phyloP scores from a whole-genome alignment of 495 filamentous ascomycete genomes.

The Astrothelium macrocarpum region DNA sequence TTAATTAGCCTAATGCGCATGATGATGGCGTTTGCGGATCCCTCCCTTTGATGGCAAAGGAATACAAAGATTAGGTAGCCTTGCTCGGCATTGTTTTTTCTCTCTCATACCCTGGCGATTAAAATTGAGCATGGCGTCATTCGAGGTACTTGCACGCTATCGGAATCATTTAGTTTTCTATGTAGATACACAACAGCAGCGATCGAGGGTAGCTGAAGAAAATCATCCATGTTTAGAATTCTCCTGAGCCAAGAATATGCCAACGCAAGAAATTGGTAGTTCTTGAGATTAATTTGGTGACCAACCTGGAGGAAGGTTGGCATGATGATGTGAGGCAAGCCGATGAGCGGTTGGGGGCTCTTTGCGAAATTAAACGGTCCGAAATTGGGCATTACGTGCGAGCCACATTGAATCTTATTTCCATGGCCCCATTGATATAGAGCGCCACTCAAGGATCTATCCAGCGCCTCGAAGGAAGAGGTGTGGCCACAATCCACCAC shows the following conservation, averaged over 20 bases:
- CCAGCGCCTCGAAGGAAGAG: too few relatives aligned
- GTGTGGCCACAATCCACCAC: too few relatives aligned
- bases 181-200: not conserved
- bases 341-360: too few relatives aligned
- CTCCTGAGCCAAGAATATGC: not conserved
- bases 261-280: not conserved
- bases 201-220: not conserved
- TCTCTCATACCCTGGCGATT: constrained; percentile 5
- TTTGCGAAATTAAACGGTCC: too few relatives aligned
- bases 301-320: too few relatives aligned
- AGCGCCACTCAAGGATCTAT: too few relatives aligned
- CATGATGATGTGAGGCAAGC: too few relatives aligned
- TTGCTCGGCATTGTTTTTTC: not conserved
- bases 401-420: too few relatives aligned
- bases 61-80: too few relatives aligned
- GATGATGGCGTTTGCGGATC: not conserved
- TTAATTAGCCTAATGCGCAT: not conserved
- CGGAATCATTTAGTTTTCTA: not conserved
- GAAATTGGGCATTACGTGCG: too few relatives aligned
- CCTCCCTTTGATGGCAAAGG: not conserved
- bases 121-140: not conserved
- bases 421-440: too few relatives aligned
- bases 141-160: not conserved
- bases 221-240: not conserved
- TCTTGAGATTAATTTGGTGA: too few relatives aligned